Evolutionary conservation across 805 yeast species (phyloP), one percentile per base, ranked within the genome.

Genomic region (Candida jianshihensis): DNA sequence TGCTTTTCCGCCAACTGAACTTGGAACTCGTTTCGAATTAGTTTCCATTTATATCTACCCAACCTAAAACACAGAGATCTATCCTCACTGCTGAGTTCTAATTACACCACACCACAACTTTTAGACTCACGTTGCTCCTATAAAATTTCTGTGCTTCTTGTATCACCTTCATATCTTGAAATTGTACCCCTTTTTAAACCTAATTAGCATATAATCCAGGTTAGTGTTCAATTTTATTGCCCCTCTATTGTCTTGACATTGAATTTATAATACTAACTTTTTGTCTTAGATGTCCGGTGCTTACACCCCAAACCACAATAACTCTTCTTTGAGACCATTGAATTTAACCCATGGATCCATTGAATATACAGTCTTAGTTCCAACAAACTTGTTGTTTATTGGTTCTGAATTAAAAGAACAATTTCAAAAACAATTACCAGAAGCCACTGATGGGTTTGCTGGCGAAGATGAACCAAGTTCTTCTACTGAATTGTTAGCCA

Each of bases 391-490:
- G 37, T 82, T 84, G 56, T 75, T 87, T 52, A 75, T 79, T 52
- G 85, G 85, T 56, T 81, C 90, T 41, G 96, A 89, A 63, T 72
- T 92, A 50, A 83, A 85, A 53, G 89, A 87, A 47, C 94, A 81
- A 61, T 92, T 90, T 60, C 67, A 65, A 54, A 83, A 84, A 56
- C 59, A 62, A 36, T 74, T 92, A 47, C 90, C 94, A 8, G 75
- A 72, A 33, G 78, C 78, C 29, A 82, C 96, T 30, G 96, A 86
- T 55, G 92, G 82, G 13, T 79, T 73, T 48, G 90, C 89, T 33
- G 81, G 75, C 40, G 95, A 85, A 49, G 82, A 82, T 44, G 97
- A 89, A 64, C 96, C 96, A 26, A 63, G 86, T 24, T 78, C 90
- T 31, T 78, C 89, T 32, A 81, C 87, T 26, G 97, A 90, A 62